Base-by-base conservation (phyloP, 306 rosid species). In the Citrullus amarus region DNA sequence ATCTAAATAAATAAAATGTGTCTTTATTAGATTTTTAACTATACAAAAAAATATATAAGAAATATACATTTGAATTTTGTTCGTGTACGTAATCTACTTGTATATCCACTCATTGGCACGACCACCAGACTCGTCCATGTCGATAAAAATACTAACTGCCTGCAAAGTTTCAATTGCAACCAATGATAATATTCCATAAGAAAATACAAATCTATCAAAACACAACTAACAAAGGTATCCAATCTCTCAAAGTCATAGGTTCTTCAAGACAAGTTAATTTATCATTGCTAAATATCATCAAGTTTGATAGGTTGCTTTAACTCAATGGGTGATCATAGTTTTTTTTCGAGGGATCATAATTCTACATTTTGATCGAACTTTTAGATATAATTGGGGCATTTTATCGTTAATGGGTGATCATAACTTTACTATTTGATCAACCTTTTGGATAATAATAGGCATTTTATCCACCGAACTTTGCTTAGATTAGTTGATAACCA, bases 121-220 rank as follows among this genome's bases (percentile, higher is more conserved):
- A 25, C 93, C 97, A 32, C 96, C 99, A 2, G 98, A 91, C 72
- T 88, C 93, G 68, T 95, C 97, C 96, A 95, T 92, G 71, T 95
- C 98, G 36, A 95, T 95, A 67, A 95, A 95, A 75, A 95, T 92
- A 91, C 97, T 95, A 43, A 95, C 98, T 8, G 97, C 97, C 98
- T 94, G 90, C 88, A 82, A 50, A 56, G 79, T 79, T 73, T 10
- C 53, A 34, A 51, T 13, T 36, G 14, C 30, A 60, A 78, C 11
- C 57, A 28, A 8, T 17, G 15, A 28, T 76, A 34, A 39, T 48
- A 51, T 61, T 41, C 15, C 28, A 22, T 34, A 25, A 25, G 59
- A 60, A 61, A 77, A n/a, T 38, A 55, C 13, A n/a, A 16, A 20
- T 28, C 12, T 16, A 17, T 25, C 57, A 14, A 14, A 51, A 14